Conservation (phyloP, 768 basidiomycete genomes). For the Leccinum arenicola region DNA sequence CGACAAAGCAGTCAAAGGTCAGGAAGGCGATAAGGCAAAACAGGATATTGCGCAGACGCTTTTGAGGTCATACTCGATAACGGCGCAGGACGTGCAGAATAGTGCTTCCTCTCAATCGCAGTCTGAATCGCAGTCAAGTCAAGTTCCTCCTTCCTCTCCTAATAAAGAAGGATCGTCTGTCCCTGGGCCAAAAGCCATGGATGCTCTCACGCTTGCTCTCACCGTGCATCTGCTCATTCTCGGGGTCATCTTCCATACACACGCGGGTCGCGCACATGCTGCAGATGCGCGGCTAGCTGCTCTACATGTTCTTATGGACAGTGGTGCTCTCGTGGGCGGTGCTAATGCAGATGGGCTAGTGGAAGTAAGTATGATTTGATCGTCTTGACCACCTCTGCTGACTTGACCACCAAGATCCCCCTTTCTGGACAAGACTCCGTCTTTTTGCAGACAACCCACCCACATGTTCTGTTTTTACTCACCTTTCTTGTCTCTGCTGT, state of each 20-base stretch:
- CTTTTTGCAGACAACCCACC: slow-evolving; percentile 61
- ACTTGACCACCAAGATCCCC: slow-evolving; percentile 21
- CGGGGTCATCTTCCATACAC: slow-evolving; percentile 59
- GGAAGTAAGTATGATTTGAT: slow-evolving; percentile 33
- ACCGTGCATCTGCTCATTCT: slow-evolving; percentile 62
- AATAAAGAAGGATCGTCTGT: background rate
- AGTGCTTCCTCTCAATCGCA: slow-evolving; percentile 21
- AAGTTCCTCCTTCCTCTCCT: background rate
- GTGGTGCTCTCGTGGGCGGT: slow-evolving; percentile 42
- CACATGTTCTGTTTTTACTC: slow-evolving; percentile 58
- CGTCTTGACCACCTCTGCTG: background rate
- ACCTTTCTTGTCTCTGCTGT: slow-evolving; percentile 65
- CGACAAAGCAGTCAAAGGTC: slow-evolving; percentile 3
- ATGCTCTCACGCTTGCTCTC: slow-evolving; percentile 37
- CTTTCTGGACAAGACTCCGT: slow-evolving; percentile 43
- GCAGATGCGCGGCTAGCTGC: slow-evolving; percentile 51
- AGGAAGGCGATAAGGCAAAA: slow-evolving; percentile 9
- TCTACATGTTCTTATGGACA: slow-evolving; percentile 68
- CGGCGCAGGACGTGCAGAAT: slow-evolving; percentile 27
- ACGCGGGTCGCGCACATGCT: slow-evolving; percentile 47
- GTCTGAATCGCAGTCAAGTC: slow-evolving; percentile 13
- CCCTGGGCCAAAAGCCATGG: slow-evolving; percentile 23
- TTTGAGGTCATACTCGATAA: slow-evolving; percentile 31
- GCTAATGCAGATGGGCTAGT: slow-evolving; percentile 37
- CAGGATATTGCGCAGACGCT: slow-evolving; percentile 11